Evolutionary conservation across 306 rosid species (phyloP), one percentile per base, ranked within the genome.

Genomic region (Rosa lucieae): DNA sequence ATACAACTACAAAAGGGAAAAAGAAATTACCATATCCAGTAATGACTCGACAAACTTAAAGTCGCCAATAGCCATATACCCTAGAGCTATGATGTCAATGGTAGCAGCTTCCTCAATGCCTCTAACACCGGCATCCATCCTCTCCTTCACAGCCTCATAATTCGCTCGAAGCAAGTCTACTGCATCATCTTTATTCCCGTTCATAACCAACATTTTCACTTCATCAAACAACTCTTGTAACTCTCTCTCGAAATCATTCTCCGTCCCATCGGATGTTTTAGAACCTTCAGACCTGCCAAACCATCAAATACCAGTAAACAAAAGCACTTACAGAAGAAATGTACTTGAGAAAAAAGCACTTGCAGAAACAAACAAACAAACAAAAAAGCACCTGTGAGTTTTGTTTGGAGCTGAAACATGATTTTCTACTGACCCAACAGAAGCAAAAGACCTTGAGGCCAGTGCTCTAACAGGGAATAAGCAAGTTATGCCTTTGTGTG

Each of bases 41-140:
- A 90, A 48, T 53, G 89, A 84, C 76, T 46, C 87, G 42, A 90
- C 98, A 78, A 72, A 61, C 59, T 91, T 87, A 10, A 87, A 82
- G 84, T 92, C 96, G 2, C 97, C 98, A 80, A 91, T 89, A 69
- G 92, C 97, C 85, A 91, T 73, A 69, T 86, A 95, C 70, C 99
- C 98, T 29, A 91, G 76, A 56, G 99, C 96, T 71, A 91, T 74
- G 56, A 91, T 53, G 62, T 93, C 99, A 81, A 92, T 78, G 26
- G 83, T 75, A 71, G 98, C 94, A 83, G 97, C 98, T 88, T 92
- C 91, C 83, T 90, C 94, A 78, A 95, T 83, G 80, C 98, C 96
- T 82, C 84, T 85, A 61, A 78, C 18, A 53, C 96, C 97, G 3
- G 78, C 87, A 84, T 86, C 77, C 80, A 95, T 77, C 79, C 82